These are phyloP conservation scores for Adansonia digitata DNA, from an alignment of 345 rosid species.

Conservation along the genomic window DNA sequence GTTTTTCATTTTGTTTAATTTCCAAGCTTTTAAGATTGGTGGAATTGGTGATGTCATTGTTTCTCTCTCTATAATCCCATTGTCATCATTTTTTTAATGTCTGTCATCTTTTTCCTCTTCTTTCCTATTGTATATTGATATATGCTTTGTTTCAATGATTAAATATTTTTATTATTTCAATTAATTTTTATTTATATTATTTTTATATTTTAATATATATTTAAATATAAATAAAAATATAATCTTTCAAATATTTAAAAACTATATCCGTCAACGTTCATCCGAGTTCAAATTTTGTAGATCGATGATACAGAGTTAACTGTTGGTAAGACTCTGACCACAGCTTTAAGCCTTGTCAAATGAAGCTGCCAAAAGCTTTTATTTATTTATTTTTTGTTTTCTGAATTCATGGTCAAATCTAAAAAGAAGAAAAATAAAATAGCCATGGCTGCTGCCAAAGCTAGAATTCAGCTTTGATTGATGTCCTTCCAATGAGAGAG, in stretches of 20 bases:
- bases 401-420: too few relatives aligned
- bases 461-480: too few relatives aligned
- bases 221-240: too few relatives aligned
- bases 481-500: neutral
- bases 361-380: neutral
- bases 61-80: neutral
- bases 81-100: neutral
- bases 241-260: too few relatives aligned
- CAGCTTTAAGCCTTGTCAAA: too few relatives aligned
- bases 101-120: neutral
- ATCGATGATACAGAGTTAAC: neutral
- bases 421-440: too few relatives aligned
- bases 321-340: neutral
- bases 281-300: too few relatives aligned
- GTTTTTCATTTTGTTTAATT: neutral
- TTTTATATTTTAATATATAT: too few relatives aligned
- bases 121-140: neutral
- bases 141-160: neutral
- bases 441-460: too few relatives aligned
- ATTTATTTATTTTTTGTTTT: neutral
- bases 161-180: neutral
- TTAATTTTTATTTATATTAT: neutral
- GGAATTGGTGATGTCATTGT: neutral
- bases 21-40: neutral
- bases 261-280: too few relatives aligned